Conservation (phyloP, 2,329 filamentous ascomycete genomes). For the Aspergillus intermedius region DNA sequence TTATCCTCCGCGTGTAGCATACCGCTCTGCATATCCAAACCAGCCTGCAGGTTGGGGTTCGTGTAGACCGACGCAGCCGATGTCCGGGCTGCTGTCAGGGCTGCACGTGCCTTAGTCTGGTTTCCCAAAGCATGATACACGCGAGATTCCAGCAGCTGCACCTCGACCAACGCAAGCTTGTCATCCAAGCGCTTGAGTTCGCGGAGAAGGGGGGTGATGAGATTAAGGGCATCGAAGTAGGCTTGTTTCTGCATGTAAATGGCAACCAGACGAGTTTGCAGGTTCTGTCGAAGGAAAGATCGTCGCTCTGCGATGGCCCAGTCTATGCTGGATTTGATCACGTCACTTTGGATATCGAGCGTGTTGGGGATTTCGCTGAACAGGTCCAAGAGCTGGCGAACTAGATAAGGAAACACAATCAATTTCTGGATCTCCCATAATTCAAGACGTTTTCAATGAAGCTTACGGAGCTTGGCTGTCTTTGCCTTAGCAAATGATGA, state of each 20-base stretch:
- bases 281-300: conserved; percentile 94
- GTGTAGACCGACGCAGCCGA: conserved; percentile 97
- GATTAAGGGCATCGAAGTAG: conserved; percentile 91
- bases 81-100: conserved; percentile 87
- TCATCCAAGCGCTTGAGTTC: conserved; percentile 98
- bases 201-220: conserved; percentile 92
- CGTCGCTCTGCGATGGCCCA: conserved; percentile 94
- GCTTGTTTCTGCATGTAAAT: conserved; percentile 97
- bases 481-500: conserved; percentile 98
- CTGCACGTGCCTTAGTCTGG: conserved; percentile 89
- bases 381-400: conserved; percentile 92
- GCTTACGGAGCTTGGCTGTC: conserved; percentile 90
- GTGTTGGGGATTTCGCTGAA: conserved; percentile 91
- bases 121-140: conserved; percentile 98
- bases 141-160: conserved; percentile 91
- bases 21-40: conserved; percentile 97
- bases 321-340: conserved; percentile 99
- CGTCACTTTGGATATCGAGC: conserved; percentile 84
- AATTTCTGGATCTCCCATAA: not conserved
- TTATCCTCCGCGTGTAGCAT: conserved; percentile 98
- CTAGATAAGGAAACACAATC: conserved; percentile 41
- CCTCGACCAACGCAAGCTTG: conserved; percentile 95
- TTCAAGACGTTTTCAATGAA: not conserved
- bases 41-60: conserved; percentile 86
- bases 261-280: conserved; percentile 87